Evolutionary conservation across 1,139 yeast genomes (phyloP).

Genomic region (Geotrichum carabidarum): DNA sequence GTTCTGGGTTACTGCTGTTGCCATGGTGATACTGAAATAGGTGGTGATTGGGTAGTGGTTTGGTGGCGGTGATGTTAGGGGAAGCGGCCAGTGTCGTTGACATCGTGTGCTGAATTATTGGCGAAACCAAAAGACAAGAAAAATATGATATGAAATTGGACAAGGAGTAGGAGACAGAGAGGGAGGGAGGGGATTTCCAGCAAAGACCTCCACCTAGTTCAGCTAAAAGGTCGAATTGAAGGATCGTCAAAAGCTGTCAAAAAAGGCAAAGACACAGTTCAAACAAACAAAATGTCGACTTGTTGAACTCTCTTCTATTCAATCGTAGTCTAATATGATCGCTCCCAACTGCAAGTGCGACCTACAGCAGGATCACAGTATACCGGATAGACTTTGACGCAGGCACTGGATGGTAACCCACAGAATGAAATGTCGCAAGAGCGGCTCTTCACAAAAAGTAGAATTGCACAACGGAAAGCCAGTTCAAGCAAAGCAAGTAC

Average conservation of each 20-base stretch:
- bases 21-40: conserved; percentile 5
- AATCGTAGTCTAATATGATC: too few species aligned
- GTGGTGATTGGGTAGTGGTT: conserved; percentile 1
- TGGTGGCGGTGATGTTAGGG: conserved; percentile 9
- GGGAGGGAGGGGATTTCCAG: too few species aligned
- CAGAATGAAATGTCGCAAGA: conserved; percentile 2
- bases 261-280: not conserved
- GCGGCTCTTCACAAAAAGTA: too few species aligned
- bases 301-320: too few species aligned
- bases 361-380: too few species aligned
- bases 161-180: not conserved
- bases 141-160: not conserved
- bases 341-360: too few species aligned
- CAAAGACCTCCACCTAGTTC: too few species aligned
- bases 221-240: too few species aligned
- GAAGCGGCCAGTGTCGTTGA: conserved; percentile 12
- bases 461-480: too few species aligned
- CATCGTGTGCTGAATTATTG: not conserved
- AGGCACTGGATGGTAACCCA: conserved; percentile 11
- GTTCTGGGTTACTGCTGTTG: conserved; percentile 4
- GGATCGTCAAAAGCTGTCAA: too few species aligned
- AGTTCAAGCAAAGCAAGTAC: too few species aligned
- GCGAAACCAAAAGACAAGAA: not conserved
- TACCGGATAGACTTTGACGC: not conserved
- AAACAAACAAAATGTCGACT: too few species aligned